phyloP scores from a whole-genome alignment of 306 rosid species.

The Glycine tomentella region DNA sequence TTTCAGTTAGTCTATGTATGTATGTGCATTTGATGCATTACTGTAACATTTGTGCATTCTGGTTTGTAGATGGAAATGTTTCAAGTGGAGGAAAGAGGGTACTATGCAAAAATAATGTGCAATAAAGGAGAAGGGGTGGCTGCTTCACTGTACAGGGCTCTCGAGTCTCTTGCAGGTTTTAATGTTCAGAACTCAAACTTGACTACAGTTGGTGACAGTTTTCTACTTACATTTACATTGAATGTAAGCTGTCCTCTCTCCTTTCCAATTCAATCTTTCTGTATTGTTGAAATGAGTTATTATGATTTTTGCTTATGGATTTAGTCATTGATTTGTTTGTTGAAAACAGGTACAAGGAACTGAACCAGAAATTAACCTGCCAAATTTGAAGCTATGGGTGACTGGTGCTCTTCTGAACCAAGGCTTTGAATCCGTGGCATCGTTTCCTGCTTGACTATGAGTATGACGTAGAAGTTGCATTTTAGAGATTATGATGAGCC shows the following conservation, averaged over 20 bases:
- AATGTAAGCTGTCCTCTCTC: slow-evolving; percentile 55
- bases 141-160: slow-evolving; percentile 69
- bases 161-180: slow-evolving; percentile 78
- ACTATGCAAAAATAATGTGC: slow-evolving; percentile 72
- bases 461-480: background rate
- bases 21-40: too few relatives aligned
- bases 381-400: slow-evolving; percentile 91
- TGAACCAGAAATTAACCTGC: slow-evolving; percentile 71
- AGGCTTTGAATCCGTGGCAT: slow-evolving; percentile 70
- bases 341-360: slow-evolving; percentile 66
- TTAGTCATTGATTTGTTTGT: slow-evolving; percentile 26
- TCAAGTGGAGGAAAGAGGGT: slow-evolving; percentile 88
- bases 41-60: slow-evolving; percentile 19
- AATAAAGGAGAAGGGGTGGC: slow-evolving; percentile 73
- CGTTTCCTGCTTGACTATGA: slow-evolving; percentile 45
- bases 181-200: slow-evolving; percentile 75
- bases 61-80: slow-evolving; percentile 70
- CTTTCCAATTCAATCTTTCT: background rate
- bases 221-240: slow-evolving; percentile 68
- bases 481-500: slow-evolving; percentile 10
- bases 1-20: background rate
- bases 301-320: background rate
- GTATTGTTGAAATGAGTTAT: background rate
- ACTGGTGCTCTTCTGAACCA: slow-evolving; percentile 84
- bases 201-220: slow-evolving; percentile 60